Evolutionary conservation across 116 monocot species (phyloP).

Genomic region (Cymodocea nodosa): DNA sequence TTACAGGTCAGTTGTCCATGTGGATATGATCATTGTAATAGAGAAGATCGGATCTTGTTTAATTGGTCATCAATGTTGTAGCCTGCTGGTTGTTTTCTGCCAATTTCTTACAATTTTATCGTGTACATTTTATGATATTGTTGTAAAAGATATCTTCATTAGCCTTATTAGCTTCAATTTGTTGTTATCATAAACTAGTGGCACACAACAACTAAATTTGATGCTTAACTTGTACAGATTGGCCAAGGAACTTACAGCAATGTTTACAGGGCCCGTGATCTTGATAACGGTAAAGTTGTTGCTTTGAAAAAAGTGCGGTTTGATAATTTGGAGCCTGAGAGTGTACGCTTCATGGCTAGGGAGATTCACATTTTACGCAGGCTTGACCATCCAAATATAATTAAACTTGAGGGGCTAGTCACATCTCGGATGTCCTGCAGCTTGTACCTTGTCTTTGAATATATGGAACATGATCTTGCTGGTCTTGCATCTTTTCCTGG

Average conservation of each 20-base stretch:
- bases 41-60: no score
- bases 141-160: neutral
- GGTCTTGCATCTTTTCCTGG: slow-evolving; percentile 45
- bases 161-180: neutral
- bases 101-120: neutral
- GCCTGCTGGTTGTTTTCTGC: no score
- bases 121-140: no score
- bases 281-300: slow-evolving; percentile 41
- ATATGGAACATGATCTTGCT: slow-evolving; percentile 65
- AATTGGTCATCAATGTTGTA: no score
- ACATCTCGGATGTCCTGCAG: slow-evolving; percentile 43
- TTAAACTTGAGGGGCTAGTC: slow-evolving; percentile 45
- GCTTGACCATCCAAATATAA: slow-evolving; percentile 50
- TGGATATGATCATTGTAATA: no score
- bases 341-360: slow-evolving; percentile 56
- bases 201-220: neutral
- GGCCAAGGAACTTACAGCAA: slow-evolving; percentile 61
- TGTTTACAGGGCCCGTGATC: slow-evolving; percentile 49
- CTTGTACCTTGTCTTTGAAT: slow-evolving; percentile 49
- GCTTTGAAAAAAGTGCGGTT: slow-evolving; percentile 59
- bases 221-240: slow-evolving; percentile 24
- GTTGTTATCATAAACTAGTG: neutral
- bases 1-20: no score
- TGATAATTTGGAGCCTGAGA: slow-evolving; percentile 50
- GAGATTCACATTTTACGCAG: slow-evolving; percentile 47